Conservation (phyloP, 2,329 filamentous ascomycete genomes). For the Lasiodiplodia sp. region DNA sequence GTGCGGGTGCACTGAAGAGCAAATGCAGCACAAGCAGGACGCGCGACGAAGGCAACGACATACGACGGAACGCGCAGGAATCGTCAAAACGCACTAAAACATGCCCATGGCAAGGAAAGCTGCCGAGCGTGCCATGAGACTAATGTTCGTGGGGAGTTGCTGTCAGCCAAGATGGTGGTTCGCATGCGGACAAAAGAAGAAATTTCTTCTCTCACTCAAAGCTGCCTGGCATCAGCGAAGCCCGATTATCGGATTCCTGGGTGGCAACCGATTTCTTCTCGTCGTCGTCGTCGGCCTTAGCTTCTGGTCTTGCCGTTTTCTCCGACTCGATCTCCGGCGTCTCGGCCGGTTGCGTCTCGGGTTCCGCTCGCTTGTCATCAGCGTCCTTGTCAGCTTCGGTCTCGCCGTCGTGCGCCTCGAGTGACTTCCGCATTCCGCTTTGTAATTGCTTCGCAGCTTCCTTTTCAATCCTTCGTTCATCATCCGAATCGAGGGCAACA, state of each 20-base stretch:
- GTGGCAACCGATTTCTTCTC: conserved; percentile 14
- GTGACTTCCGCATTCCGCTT: conserved; percentile 28
- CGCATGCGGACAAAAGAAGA: conserved; percentile 24
- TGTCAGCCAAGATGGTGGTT: conserved; percentile 23
- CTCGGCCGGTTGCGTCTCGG: conserved; percentile 15
- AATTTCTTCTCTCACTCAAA: conserved; percentile 31
- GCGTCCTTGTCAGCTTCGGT: conserved; percentile 20
- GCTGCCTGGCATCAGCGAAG: conserved; percentile 27
- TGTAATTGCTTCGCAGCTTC: conserved; percentile 46
- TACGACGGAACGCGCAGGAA: conserved; percentile 6
- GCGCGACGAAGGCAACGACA: conserved; percentile 4
- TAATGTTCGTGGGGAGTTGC: conserved; percentile 8
- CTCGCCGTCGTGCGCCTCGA: background rate
- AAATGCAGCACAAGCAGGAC: conserved; percentile 1
- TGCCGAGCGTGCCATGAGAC: conserved; percentile 25
- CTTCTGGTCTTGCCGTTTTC: conserved; percentile 15
- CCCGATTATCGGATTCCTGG: conserved; percentile 3
- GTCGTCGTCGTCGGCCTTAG: conserved; percentile 14
- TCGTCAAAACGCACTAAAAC: conserved; percentile 22
- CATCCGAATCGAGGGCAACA: conserved; percentile 36
- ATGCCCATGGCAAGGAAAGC: conserved; percentile 27
- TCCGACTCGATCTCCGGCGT: conserved; percentile 17
- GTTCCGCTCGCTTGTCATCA: conserved; percentile 18
- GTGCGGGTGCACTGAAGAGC: background rate
- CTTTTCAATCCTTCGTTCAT: conserved; percentile 45